Base-by-base conservation (phyloP, 2,329 filamentous ascomycete species). In the Stromatinia cepivora region DNA sequence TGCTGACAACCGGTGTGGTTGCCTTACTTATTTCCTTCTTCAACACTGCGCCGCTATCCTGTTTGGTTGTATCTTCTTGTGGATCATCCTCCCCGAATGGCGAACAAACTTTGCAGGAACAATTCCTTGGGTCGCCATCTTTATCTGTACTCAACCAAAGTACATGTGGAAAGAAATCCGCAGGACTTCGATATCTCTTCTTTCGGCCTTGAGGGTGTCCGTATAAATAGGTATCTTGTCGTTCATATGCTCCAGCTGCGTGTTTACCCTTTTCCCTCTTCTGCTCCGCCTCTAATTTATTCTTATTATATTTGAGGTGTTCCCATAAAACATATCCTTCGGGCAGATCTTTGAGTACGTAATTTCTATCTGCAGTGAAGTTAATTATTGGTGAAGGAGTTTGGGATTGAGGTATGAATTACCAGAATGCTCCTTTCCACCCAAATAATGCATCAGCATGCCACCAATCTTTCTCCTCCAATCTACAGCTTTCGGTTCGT, bases 171-270 rank as follows among this genome's bases (percentile, higher is more conserved):
- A 87, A 86, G 79, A 88, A 88, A 71, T 88, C 86, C 65, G 82
- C 82, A 0, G 86, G 85, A 74, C 85, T 88, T 67, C 86, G 79
- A 75, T 84, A 88, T 62, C 85, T 81, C 78, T 87, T 87, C 76
- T 82, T 84, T 25, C 83, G 81, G 22, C 86, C 86, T 58, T 81
- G 79, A 3, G 86, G 86, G 74, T 88, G 85, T 28, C 86, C 86
- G 75, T 88, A 88, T 8, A 88, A 80, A 72, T 88, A 88, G 45
- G 85, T 85, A 75, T 88, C 86, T 73, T 86, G 84, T 67, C 86
- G 79, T 74, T 86, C 84, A 71, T 83, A 84, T 15, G 81, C 82
- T 46, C 82, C 84, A 82, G 76, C 81, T 79, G 72, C 73, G 45
- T 76, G 77, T 64, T 75, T 77, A 56, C 81, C 80, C 71, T 84